Percentiles rank a stretch among this genome's conserved stretches.
These are phyloP conservation scores for Phytopythium aichiense DNA, from an alignment of 352 stramenopile genomes.

Conservation along the genomic window DNA sequence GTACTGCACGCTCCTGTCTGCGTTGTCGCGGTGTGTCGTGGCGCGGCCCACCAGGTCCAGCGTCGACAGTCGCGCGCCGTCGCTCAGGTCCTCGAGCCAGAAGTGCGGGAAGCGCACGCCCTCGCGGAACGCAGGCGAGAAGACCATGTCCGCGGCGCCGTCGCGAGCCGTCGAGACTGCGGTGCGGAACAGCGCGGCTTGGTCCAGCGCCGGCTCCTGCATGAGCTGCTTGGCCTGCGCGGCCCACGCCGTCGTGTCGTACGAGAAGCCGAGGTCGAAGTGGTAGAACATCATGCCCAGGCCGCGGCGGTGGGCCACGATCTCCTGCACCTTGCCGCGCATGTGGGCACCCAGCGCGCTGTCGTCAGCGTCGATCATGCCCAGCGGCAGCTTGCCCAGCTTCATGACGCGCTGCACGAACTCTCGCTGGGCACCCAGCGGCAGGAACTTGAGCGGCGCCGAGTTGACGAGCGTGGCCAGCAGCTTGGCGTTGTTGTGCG, in stretches of 20 bases:
- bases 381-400: conserved; percentile 61
- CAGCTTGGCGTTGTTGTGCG: conserved; percentile 68
- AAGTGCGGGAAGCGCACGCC: conserved; percentile 70
- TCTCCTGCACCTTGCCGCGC: conserved; percentile 47
- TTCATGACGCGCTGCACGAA: conserved; percentile 68
- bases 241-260: conserved; percentile 43
- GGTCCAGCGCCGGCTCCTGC: conserved; percentile 48
- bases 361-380: conserved; percentile 36
- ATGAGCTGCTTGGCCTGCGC: conserved; percentile 49
- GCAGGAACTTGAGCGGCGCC: conserved; percentile 51
- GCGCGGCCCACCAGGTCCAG: conserved; percentile 32
- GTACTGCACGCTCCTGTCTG: conserved; percentile 38
- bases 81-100: conserved; percentile 26
- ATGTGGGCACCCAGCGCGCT: conserved; percentile 58
- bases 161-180: conserved; percentile 4
- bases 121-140: conserved; percentile 37
- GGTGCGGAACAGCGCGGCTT: conserved; percentile 39
- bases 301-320: conserved; percentile 47
- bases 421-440: conserved; percentile 44
- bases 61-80: conserved; percentile 35
- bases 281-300: conserved; percentile 86
- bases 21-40: conserved; percentile 6
- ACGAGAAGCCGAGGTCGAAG: conserved; percentile 84
- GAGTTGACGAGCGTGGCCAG: conserved; percentile 60
- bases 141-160: conserved; percentile 24